Percentiles rank a stretch among this genome's conserved stretches.
These are phyloP conservation scores for Beta lomatogona DNA, from an alignment of 179 eudicot genomes.

Conservation along the genomic window DNA sequence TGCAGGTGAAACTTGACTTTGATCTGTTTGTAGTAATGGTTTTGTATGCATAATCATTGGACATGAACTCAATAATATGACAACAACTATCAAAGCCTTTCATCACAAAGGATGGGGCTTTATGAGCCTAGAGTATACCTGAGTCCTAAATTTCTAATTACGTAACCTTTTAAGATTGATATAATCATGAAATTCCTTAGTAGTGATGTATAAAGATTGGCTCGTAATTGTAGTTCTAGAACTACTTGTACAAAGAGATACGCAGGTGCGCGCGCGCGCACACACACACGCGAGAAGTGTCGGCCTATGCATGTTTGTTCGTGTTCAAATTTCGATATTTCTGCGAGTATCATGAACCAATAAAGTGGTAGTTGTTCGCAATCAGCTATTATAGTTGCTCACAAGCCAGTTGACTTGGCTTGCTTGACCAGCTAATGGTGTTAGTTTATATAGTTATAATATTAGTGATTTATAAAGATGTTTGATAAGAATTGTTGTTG, in stretches of 20 bases:
- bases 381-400: too few species aligned
- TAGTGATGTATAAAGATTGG: background rate
- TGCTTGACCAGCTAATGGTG: too few species aligned
- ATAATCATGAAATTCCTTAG: background rate
- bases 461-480: too few species aligned
- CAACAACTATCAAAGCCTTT: too few species aligned
- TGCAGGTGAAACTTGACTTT: conserved; percentile 40
- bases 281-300: background rate
- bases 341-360: background rate
- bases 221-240: background rate
- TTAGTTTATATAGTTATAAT: too few species aligned
- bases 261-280: too few species aligned
- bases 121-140: background rate
- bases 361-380: background rate
- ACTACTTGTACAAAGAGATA: background rate
- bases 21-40: background rate
- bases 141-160: too few species aligned
- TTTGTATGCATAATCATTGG: background rate
- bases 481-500: too few species aligned
- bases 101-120: too few species aligned
- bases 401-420: too few species aligned
- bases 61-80: background rate
- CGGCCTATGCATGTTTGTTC: background rate
- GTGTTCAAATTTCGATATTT: background rate
- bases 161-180: background rate